Evolutionary conservation across 176 grass and related monocot species (phyloP), one percentile per base, ranked within the genome.

Genomic region (Carex myosuroides): DNA sequence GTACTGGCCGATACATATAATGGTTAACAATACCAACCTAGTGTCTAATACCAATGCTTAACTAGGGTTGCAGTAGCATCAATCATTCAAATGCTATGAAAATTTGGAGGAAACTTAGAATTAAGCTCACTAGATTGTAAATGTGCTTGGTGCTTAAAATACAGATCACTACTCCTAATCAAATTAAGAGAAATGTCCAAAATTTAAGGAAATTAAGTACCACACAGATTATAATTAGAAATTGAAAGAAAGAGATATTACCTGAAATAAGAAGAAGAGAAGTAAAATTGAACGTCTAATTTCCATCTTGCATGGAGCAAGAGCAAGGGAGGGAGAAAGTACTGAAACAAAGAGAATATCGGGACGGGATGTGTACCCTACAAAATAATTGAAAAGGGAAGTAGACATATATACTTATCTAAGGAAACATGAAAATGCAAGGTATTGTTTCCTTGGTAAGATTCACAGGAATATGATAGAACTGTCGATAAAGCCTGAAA

Each of bases 211-310:
- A 44, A 81, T 24, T 65, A 64, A 65, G 26, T 9, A 65, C 29
- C 2, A 37, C 41, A 42, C 8, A 32, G 14, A 39, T 64, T 56
- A 63, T 12, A 18, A 17, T 17, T 5, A 81, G 37, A 64, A 18
- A 81, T 13, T 8, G 59, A 41, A 63, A 39, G 58, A n/a, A 18
- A 61, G 53, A 61, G 3, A 30, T 79, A 8, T 21, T 81, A 81
- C 79, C 79, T 81, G 55, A 81, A 81, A 46, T 5, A 39, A 41
- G 60, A 59, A 81, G 79, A 64, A 81, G 55, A 81, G 3, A 81
- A 81, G 9, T 22, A 65, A 12, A 26, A 80, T 16, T n/a, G 22
- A 35, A 18, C 60, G 39, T 20, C 5, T 70, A 41, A 42, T 16
- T n/a, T 71, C 33, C 68, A 71, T 84, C 50, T 71, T 16, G 13